phyloP scores from a whole-genome alignment of 495 filamentous ascomycete genomes.

The Parathielavia appendiculata region DNA sequence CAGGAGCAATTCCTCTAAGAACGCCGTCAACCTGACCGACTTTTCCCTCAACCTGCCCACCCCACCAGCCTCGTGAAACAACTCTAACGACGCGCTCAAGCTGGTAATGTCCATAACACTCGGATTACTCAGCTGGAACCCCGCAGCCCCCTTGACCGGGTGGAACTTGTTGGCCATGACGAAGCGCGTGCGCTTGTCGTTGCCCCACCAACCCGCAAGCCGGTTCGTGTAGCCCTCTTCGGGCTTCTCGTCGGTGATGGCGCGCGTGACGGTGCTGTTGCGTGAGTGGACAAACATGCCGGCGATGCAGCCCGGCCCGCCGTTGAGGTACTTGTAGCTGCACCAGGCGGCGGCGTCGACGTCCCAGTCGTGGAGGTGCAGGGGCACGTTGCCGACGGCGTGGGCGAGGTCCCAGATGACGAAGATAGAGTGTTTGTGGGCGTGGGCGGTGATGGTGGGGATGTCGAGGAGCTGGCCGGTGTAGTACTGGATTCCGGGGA shows the following conservation, averaged over 20 bases:
- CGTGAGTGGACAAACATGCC: slow-evolving; percentile 82
- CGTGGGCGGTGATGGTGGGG: slow-evolving; percentile 71
- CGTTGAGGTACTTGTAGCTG: slow-evolving; percentile 94
- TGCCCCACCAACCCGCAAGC: slow-evolving; percentile 88
- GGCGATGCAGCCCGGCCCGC: slow-evolving; percentile 81
- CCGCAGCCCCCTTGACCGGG: slow-evolving; percentile 63
- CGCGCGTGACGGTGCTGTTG: slow-evolving; percentile 53
- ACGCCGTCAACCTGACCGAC: slow-evolving; percentile 69
- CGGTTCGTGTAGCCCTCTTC: slow-evolving; percentile 48
- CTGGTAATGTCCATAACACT: slow-evolving; percentile 62
- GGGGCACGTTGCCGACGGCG: slow-evolving; percentile 83
- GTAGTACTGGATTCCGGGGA: slow-evolving; percentile 93
- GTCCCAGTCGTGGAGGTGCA: slow-evolving; percentile 83
- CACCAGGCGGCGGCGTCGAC: slow-evolving; percentile 98
- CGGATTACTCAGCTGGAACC: slow-evolving; percentile 67
- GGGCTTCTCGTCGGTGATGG: slow-evolving; percentile 30
- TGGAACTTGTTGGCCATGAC: slow-evolving; percentile 72
- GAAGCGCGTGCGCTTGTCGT: slow-evolving; percentile 70
- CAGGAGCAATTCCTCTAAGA: slow-evolving; percentile 65
- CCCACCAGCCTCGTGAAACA: slow-evolving; percentile 66
- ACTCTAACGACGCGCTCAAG: slow-evolving; percentile 67
- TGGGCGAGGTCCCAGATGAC: slow-evolving; percentile 96
- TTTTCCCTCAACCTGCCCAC: slow-evolving; percentile 68
- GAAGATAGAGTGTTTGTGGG: slow-evolving; percentile 67
- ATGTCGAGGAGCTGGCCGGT: slow-evolving; percentile 91